Conservation (phyloP, 2,329 filamentous ascomycete genomes). For the Berkeleyomyces rouxiae region DNA sequence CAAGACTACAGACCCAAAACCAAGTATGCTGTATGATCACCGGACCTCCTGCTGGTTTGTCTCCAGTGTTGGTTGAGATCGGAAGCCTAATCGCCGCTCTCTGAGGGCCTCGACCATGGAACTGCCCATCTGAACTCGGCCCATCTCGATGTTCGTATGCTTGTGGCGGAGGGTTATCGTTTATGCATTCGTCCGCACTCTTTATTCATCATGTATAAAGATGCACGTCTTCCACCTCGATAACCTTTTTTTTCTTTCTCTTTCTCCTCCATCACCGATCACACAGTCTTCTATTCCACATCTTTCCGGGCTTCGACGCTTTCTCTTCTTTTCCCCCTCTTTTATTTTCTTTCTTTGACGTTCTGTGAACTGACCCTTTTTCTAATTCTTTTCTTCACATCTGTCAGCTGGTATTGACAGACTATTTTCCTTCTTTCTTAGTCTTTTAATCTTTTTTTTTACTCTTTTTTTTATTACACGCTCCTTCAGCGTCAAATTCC, state of each 20-base stretch:
- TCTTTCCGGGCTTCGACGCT: constrained; percentile 3
- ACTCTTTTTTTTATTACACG: constrained; percentile 23
- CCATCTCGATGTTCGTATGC: not conserved
- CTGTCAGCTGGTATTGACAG: constrained; percentile 2
- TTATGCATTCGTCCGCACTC: not conserved
- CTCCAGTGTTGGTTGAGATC: not conserved
- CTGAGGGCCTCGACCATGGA: not conserved
- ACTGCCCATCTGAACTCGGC: not conserved
- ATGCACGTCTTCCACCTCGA: not conserved
- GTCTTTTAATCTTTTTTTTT: constrained; percentile 18
- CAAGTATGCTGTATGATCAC: not conserved
- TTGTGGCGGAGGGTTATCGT: not conserved
- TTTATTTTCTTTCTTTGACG: constrained; percentile 11
- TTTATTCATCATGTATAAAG: not conserved
- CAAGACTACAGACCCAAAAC: not conserved
- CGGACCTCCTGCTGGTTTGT: not conserved
- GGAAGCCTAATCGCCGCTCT: not conserved
- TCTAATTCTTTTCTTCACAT: not conserved
- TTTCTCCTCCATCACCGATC: constrained; percentile 6
- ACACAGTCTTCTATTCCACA: not conserved
- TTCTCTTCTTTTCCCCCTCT: constrained; percentile 7
- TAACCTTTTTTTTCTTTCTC: not conserved
- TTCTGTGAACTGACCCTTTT: constrained; percentile 10
- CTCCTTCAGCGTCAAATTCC: constrained; percentile 20
- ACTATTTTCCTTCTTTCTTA: constrained; percentile 12